A percentile compares a stretch with the other conserved stretches of the same genome.
Conservation (phyloP, 768 basidiomycete genomes). For the Rhizopogon vesiculosus region DNA sequence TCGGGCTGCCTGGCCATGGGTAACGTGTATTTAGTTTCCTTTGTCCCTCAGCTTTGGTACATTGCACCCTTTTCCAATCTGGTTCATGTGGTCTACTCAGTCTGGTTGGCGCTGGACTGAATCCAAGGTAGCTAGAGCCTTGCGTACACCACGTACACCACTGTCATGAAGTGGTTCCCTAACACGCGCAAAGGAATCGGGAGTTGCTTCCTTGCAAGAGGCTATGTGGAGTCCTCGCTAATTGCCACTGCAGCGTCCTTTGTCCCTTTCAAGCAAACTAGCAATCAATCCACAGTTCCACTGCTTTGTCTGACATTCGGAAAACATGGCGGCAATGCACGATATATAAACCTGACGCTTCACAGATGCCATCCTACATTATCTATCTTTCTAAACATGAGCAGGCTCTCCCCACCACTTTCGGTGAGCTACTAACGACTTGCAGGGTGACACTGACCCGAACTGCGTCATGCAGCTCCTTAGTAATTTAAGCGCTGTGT, state of each 20-base stretch:
- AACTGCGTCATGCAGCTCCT: slow-evolving; percentile 14
- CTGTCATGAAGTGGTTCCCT: not conserved
- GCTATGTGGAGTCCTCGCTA: not conserved
- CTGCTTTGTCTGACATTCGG: slow-evolving; percentile 17
- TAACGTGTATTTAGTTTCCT: not conserved
- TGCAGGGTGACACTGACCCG: not conserved
- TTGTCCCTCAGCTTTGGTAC: not conserved
- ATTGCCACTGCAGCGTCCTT: not conserved
- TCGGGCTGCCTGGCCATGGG: not conserved
- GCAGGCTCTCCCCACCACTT: slow-evolving; percentile 26
- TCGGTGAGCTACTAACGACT: slow-evolving; percentile 15
- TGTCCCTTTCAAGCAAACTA: slow-evolving; percentile 2
- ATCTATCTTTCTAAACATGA: slow-evolving; percentile 11
- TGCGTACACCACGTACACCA: not conserved
- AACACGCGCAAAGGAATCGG: not conserved
- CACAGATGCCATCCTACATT: not conserved
- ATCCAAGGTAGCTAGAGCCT: not conserved
- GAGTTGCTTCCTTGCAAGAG: not conserved
- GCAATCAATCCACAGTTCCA: slow-evolving; percentile 9
- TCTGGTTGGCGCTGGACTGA: not conserved
- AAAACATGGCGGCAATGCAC: slow-evolving; percentile 19
- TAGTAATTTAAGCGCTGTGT: slow-evolving; percentile 18
- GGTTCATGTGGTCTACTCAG: not conserved
- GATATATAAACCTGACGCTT: slow-evolving; percentile 17
- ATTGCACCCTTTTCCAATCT: not conserved